Evolutionary conservation across 2,329 filamentous ascomycete species (phyloP), one percentile per base, ranked within the genome.

Genomic region (Diplocarpon rosae): DNA sequence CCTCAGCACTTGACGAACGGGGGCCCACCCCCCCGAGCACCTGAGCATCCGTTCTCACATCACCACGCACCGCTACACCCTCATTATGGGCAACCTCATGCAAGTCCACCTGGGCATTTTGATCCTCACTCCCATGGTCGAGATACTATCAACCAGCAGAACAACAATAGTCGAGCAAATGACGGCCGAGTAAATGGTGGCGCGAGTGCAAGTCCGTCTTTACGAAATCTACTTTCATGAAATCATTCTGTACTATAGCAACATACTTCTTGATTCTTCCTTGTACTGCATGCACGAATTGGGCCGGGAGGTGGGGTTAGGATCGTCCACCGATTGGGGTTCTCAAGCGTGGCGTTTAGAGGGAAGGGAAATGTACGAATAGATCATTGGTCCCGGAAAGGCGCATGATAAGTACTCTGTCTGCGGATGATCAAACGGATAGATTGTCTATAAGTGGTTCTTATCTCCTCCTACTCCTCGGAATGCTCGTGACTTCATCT

Each of bases 131-230:
- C 55, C 34, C 60, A 62, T 31, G 43, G 24, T 31, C 58, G 52
- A 39, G 56, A 54, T 35, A 24, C 38, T 27, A 46, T 45, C 55
- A 59, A 45, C 29, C 42, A 28, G 52, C 60, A 53, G 37, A 54
- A 46, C 20, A 63, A 59, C 41, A 53, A 55, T 8, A 49, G 58
- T 27, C 45, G 63, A 37, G 57, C 65, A 41, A 56, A 59, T 42
- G 70, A 74, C 39, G 61, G 50, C 15, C 66, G 72, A 38, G 67
- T 71, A 28, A 65, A 71, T 27, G 75, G 73, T 40, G 82, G 82
- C n/a, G 83, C 83, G 3, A 88, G 84, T 56, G 82, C 83, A 13
- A 88, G 80, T 57, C 83, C 84, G 10, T 87, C 83, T 9, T 62
- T 89, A 49, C 76, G 80, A 55, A 88, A 89, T 56, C 63, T 89